Percentiles rank a stretch among this genome's conserved stretches.
Conservation (phyloP, 345 rosid species). For the Aquilaria malaccensis region DNA sequence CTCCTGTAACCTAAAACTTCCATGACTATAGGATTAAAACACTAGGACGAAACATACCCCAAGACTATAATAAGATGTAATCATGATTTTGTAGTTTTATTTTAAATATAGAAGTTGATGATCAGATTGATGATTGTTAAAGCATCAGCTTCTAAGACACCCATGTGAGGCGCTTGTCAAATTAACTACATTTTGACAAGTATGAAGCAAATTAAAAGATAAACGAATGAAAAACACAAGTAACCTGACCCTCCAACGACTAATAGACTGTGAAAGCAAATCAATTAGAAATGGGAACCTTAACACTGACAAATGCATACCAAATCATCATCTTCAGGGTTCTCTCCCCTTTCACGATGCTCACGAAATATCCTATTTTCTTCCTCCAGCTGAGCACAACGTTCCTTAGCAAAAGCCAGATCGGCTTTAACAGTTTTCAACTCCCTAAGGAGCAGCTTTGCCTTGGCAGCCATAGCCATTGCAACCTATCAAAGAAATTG, state of each 20-base stretch:
- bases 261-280: neutral
- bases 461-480: slow-evolving; percentile 99
- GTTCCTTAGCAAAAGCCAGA: slow-evolving; percentile 81
- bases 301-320: slow-evolving; percentile 29
- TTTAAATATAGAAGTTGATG: neutral
- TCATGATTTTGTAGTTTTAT: neutral
- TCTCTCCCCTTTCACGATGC: slow-evolving; percentile 47
- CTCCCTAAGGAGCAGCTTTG: slow-evolving; percentile 94
- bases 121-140: neutral
- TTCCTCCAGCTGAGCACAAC: slow-evolving; percentile 91
- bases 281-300: neutral
- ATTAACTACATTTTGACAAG: neutral
- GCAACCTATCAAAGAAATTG: slow-evolving; percentile 61
- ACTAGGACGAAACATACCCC: neutral
- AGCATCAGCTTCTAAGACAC: too few relatives aligned
- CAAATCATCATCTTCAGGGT: slow-evolving; percentile 78
- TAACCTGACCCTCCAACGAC: neutral
- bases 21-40: neutral
- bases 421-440: slow-evolving; percentile 91
- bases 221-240: neutral
- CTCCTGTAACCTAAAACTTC: neutral
- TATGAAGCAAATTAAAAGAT: neutral
- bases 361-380: slow-evolving; percentile 72
- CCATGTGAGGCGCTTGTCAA: neutral
- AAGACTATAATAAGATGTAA: neutral